Percentiles rank a stretch among this genome's conserved stretches.
Conservation (phyloP, 371 early-diverging fungal genomes). For the Syncephalis plumigaleata region DNA sequence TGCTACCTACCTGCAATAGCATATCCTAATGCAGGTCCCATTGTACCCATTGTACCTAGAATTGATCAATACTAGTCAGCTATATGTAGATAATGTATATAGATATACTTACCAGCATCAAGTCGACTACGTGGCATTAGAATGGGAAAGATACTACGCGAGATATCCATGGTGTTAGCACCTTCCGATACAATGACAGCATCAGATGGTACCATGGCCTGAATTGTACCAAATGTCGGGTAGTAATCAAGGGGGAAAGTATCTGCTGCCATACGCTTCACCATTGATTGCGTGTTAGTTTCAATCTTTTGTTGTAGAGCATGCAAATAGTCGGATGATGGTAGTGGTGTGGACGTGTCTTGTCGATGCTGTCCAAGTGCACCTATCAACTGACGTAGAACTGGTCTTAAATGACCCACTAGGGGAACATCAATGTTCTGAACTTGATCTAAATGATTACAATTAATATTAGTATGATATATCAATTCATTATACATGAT, state of each 20-base stretch:
- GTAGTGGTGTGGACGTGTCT: background rate
- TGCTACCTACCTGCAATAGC: conserved; percentile 36
- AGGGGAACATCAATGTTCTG: conserved; percentile 27
- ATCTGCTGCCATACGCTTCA: conserved; percentile 15
- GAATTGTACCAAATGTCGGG: conserved; percentile 43
- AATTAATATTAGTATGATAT: background rate
- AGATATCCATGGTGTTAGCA: conserved; percentile 78
- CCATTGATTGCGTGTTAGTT: conserved; percentile 21
- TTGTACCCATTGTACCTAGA: conserved; percentile 48
- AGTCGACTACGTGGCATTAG: conserved; percentile 42
- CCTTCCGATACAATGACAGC: conserved; percentile 57
- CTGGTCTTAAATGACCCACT: conserved; percentile 37
- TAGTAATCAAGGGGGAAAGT: conserved; percentile 42
- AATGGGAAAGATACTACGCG: conserved; percentile 47
- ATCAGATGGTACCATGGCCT: conserved; percentile 20
- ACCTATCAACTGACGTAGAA: conserved; percentile 24
- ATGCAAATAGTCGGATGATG: conserved; percentile 8
- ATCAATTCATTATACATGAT: background rate
- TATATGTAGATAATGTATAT: background rate
- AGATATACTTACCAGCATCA: conserved; percentile 36
- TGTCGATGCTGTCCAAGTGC: conserved; percentile 4
- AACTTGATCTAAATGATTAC: conserved; percentile 12
- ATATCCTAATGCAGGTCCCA: conserved; percentile 73
- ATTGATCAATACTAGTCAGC: background rate
- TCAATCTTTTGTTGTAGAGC: conserved; percentile 19